phyloP scores from a whole-genome alignment of 1,284 basidiomycete species.

The Heterobasidion occidentale region DNA sequence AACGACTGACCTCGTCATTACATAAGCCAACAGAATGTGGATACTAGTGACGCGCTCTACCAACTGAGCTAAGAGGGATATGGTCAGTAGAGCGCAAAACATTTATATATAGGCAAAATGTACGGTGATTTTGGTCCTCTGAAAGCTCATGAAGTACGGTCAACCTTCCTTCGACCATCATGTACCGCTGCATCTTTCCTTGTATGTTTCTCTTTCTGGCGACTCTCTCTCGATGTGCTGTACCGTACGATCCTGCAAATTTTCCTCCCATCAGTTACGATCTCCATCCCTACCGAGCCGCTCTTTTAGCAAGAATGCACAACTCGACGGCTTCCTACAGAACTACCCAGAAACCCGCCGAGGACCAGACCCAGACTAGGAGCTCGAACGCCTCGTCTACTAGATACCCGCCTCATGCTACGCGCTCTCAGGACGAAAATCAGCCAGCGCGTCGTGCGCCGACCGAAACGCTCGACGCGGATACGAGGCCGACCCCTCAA shows the following conservation, averaged over 20 bases:
- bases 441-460: conserved; percentile 1
- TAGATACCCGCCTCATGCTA: background rate
- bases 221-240: too few species aligned
- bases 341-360: too few species aligned
- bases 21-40: background rate
- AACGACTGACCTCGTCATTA: background rate
- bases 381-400: background rate
- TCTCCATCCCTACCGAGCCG: too few species aligned
- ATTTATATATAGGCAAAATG: background rate
- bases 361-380: background rate
- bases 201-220: too few species aligned
- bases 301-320: too few species aligned
- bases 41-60: conserved; percentile 56
- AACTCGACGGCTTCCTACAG: too few species aligned
- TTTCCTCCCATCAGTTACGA: too few species aligned
- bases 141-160: too few species aligned
- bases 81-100: background rate
- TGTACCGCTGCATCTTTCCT: too few species aligned
- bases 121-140: background rate
- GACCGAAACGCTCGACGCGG: conserved; percentile 8
- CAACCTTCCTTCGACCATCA: too few species aligned
- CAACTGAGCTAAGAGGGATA: conserved; percentile 42
- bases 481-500: conserved; percentile 34
- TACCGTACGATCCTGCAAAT: too few species aligned
- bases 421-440: background rate